Base-by-base conservation (phyloP, 768 basidiomycete species). In the Lentinula boryana region DNA sequence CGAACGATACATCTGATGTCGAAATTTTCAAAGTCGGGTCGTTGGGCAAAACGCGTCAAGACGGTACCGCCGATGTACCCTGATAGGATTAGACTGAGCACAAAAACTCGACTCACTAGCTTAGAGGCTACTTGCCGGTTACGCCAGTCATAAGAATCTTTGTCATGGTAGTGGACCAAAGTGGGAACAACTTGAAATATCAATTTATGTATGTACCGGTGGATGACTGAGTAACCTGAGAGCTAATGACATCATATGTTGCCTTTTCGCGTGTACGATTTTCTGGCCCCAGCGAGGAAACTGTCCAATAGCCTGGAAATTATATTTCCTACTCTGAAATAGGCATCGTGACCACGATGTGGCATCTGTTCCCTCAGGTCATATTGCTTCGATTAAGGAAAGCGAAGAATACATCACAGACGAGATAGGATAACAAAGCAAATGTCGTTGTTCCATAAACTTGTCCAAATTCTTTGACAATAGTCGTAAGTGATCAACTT, bases 141-240 rank as follows among this genome's bases (percentile, higher is more conserved):
- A 56, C 54, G 13, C 60, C 60, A 55, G 55, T 55, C 44, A 61
- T 56, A 32, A 61, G 60, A 33, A 61, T 52, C 27, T 40, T 60
- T 31, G 50, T 52, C 57, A 58, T 58, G 44, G 46, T 58, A 8
- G 40, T 18, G 40, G 21, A 46, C 44, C 15, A 46, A 46, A 46
- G 16, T n/a, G 44, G 6, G 21, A 23, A 27, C 4, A 27, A 27
- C 3, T 27, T 27, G 4, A 46, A 46, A n/a, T 23, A n/a, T 8
- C 44, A 7, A 27, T 27, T 36, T 33, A 43, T 64, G 6, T 21
- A 33, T 51, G 10, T 12, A 51, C 5, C 13, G 33, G 48, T 8
- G 50, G 32, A 51, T 51, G 50, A 51, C 50, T 51, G 50, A 51
- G 27, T 27, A 51, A 15, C 31, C 7, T 10, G 23, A 10, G 50